Percentiles rank a stretch among this genome's conserved stretches.
Evolutionary conservation across 2,329 filamentous ascomycete species (phyloP).

Genomic region (Aspergillus candidus): DNA sequence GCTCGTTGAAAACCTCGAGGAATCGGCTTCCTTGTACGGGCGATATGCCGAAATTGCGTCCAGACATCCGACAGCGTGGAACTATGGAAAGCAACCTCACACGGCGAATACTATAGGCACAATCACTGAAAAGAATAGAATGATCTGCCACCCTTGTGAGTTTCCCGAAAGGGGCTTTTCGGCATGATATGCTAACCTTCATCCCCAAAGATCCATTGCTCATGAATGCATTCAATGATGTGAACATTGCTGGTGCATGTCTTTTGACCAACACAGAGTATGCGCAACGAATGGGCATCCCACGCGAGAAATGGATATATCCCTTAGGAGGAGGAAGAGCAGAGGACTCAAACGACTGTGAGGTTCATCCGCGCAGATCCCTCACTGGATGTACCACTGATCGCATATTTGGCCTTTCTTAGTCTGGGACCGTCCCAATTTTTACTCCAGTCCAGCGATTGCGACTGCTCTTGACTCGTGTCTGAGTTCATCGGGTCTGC

Average conservation of each 20-base stretch:
- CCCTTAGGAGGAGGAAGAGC: constrained; percentile 59
- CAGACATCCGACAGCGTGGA: constrained; percentile 53
- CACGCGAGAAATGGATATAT: constrained; percentile 56
- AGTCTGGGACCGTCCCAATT: constrained; percentile 60
- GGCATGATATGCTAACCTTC: no score
- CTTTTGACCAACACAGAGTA: constrained; percentile 54
- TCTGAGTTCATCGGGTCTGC: constrained; percentile 44
- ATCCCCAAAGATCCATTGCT: constrained; percentile 63
- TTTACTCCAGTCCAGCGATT: constrained; percentile 53
- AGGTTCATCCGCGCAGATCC: no score
- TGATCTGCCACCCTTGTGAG: constrained; percentile 65
- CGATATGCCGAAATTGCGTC: constrained; percentile 55
- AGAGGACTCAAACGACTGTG: constrained; percentile 52
- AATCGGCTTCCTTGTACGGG: constrained; percentile 56
- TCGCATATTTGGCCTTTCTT: not conserved
- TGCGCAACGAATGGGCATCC: constrained; percentile 51
- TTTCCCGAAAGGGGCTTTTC: no score
- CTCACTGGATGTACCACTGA: not conserved
- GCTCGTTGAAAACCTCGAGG: constrained; percentile 50
- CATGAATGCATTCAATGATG: constrained; percentile 67
- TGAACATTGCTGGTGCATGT: constrained; percentile 58
- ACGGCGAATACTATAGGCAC: constrained; percentile 49
- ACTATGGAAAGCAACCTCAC: constrained; percentile 42
- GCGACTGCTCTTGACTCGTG: constrained; percentile 52
- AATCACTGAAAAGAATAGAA: constrained; percentile 53